phyloP scores from a whole-genome alignment of 129 eudicot genomes.

The Flaveria trinervia region DNA sequence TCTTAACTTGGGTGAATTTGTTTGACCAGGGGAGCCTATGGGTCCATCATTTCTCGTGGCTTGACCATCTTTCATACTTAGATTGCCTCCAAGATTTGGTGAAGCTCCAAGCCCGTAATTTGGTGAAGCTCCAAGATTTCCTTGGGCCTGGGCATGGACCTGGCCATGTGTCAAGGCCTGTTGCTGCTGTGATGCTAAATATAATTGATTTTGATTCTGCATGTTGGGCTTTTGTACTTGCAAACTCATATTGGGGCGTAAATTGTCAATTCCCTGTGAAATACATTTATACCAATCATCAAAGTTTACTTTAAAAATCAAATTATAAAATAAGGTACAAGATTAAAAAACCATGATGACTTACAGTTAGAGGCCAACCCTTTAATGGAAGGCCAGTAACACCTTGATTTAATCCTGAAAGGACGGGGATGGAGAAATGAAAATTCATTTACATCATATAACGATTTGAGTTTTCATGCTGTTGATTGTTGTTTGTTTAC shows the following conservation, averaged over 20 bases:
- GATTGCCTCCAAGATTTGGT: conserved; percentile 72
- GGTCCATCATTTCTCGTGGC: conserved; percentile 82
- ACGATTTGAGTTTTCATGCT: conserved; percentile 4
- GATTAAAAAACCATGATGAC: conserved; percentile 31
- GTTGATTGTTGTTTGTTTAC: conserved; percentile 7
- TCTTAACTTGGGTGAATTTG: conserved; percentile 76
- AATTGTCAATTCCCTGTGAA: conserved; percentile 75
- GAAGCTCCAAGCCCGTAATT: conserved; percentile 82
- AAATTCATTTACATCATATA: not conserved
- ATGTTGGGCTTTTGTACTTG: conserved; percentile 80
- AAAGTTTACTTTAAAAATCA: conserved; percentile 2
- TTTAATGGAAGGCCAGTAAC: conserved; percentile 83
- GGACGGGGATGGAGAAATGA: not conserved
- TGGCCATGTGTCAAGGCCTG: conserved; percentile 84
- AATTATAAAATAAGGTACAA: conserved; percentile 5
- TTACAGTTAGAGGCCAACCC: conserved; percentile 99
- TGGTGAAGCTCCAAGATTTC: conserved; percentile 61
- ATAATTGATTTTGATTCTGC: conserved; percentile 77
- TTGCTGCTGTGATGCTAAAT: conserved; percentile 85
- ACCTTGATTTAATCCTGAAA: conserved; percentile 75
- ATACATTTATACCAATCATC: conserved; percentile 24
- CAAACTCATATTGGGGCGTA: conserved; percentile 64
- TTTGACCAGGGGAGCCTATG: conserved; percentile 78
- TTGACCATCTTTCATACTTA: conserved; percentile 82
- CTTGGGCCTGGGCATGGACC: conserved; percentile 90